phyloP scores from a whole-genome alignment of 1,284 basidiomycete species.

The Xerocomus cyaneibrunnescens region DNA sequence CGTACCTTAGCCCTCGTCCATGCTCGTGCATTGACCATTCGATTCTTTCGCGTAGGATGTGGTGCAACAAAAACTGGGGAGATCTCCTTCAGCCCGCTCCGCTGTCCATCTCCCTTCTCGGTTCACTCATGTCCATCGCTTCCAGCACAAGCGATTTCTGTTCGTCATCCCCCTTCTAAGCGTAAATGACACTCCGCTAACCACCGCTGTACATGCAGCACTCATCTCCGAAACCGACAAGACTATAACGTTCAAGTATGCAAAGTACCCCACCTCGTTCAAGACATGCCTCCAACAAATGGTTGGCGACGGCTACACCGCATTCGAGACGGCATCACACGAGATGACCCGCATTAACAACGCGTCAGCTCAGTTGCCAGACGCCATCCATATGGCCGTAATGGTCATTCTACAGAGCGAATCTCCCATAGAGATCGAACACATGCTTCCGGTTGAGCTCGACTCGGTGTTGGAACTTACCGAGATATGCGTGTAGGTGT shows the following conservation, averaged over 20 bases:
- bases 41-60: constrained; percentile 10
- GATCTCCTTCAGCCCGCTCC: constrained; percentile 23
- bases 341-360: constrained; percentile 24
- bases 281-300: constrained; percentile 26
- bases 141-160: constrained; percentile 24
- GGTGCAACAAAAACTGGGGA: constrained; percentile 26
- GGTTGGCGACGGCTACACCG: constrained; percentile 21
- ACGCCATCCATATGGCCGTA: constrained; percentile 17
- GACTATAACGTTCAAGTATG: constrained; percentile 5
- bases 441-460: constrained; percentile 17
- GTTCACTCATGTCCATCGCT: constrained; percentile 24
- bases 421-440: constrained; percentile 3
- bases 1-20: background rate
- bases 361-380: constrained; percentile 19
- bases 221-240: constrained; percentile 11
- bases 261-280: constrained; percentile 21
- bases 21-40: too few species aligned
- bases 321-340: constrained; percentile 22
- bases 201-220: background rate
- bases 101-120: constrained; percentile 22
- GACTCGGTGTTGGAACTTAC: constrained; percentile 20
- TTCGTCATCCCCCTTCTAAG: background rate
- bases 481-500: constrained; percentile 16
- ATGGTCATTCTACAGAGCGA: constrained; percentile 9
- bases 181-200: background rate